Base-by-base conservation (phyloP, 768 basidiomycete genomes). In the Tubosaeta sp. region DNA sequence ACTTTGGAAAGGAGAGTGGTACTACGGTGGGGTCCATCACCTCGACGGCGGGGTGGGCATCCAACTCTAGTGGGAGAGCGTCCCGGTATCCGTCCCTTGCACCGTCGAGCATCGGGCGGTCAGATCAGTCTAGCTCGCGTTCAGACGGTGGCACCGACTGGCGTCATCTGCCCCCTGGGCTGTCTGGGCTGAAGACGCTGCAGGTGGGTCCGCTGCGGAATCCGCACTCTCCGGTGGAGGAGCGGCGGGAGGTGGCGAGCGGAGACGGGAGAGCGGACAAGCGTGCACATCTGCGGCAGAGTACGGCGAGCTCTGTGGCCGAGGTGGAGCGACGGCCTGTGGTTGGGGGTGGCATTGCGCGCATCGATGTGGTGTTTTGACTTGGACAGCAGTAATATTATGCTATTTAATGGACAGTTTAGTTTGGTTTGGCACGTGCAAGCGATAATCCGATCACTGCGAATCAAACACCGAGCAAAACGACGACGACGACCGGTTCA, bases 81-180 rank as follows among this genome's bases (percentile, higher is more conserved):
- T 67, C 66, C 5, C 65, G 67, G 8, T 67, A 67, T 43, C 66
- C 66, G 4, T 67, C 66, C 2, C 52, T 69, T 7, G 49, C 63
- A 16, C 2, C 46, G 3, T 67, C 66, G 10, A 69, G 53, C 14
- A 4, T 43, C 4, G 42, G 30, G 14, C 38, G 13, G 30, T 52
- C 60, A 7, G 57, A 53, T 12, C 52, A 6, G 1, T 48, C 51
- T 25, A 48, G 36, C 11, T 45, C 51, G 24, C 56, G 38, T 24
- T 49, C 58, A 1, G 62, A 64, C 10, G 31, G 25, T 18, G 46
- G 24, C 8, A 51, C 51, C 3, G 65, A 68, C 41, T 67, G 66
- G 66, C 55, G 51, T 30, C 52, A 63, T 40, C 57, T 36, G 6
- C 65, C 66, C 13, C 6, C 53, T 18, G 66, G 67, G 16, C 65